Base-by-base conservation (phyloP, 208 protist species). In the Tritrichomonas musculus region DNA sequence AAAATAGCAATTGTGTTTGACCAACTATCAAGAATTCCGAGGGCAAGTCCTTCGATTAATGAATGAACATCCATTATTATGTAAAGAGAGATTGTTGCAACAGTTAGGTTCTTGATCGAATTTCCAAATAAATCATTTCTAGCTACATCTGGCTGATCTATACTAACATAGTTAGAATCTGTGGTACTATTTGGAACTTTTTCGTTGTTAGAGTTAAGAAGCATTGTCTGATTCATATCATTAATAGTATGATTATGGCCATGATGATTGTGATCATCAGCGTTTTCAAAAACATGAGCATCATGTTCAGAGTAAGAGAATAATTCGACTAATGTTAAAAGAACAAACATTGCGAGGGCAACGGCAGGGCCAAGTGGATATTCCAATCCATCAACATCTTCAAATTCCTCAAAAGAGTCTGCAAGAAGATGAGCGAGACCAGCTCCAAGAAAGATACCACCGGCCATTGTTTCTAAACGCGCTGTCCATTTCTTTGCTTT, bases 21-120 rank as follows among this genome's bases (percentile, higher is more conserved):
- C 22, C 33, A 88, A 57, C 1, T 33, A 20, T 0, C 0, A 3
- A 88, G 41, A 60, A 88, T 88, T 17, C 77, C 77, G 36, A 88
- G 77, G 4, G 47, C 77, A 57, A 88, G 27, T 11, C 77, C 77
- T 88, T 88, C 77, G 30, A 88, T 88, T 11, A 39, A 25, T 33
- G 77, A 88, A 88, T 88, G 77, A 9, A 88, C 57, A 17, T 30
- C 44, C 39, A 88, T n/a, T 22, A 88, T 88, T 39, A 88, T 53
- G n/a, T 88, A 88, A n/a, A 88, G 47, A 13, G 77, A 88, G 0
- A 53, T n/a, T 53, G 44, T 88, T 4, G 41, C 41, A 25, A 39
- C 39, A 0, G 77, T 88, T 14, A 88, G 47, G 4, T 44, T 13
- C 8, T 82, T 82, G 11, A 44, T n/a, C 50, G 33, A 50, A 82